Evolutionary conservation across 2,329 filamentous ascomycete genomes (phyloP).

Genomic region (Penicillium sp.): DNA sequence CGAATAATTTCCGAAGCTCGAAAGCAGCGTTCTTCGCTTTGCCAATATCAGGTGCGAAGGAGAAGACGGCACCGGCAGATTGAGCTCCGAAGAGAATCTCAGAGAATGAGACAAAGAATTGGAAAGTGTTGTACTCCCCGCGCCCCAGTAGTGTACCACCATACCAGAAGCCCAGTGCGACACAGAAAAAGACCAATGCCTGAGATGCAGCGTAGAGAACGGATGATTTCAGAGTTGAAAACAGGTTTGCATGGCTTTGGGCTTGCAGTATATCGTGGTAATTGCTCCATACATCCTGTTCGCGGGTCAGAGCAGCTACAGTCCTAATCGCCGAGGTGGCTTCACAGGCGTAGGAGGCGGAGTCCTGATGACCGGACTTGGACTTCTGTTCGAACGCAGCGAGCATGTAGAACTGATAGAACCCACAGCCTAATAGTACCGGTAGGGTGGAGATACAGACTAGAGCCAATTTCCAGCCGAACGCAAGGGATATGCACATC

Average conservation of each 20-base stretch:
- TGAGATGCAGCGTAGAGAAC: slow-evolving; percentile 81
- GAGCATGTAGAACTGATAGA: slow-evolving; percentile 82
- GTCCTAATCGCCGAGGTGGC: slow-evolving; percentile 92
- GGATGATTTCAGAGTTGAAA: slow-evolving; percentile 74
- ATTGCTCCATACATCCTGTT: slow-evolving; percentile 70
- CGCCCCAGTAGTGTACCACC: slow-evolving; percentile 74
- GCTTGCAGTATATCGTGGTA: slow-evolving; percentile 67
- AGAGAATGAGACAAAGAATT: slow-evolving; percentile 91
- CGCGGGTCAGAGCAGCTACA: slow-evolving; percentile 85
- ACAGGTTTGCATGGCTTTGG: slow-evolving; percentile 68
- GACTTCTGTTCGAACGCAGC: slow-evolving; percentile 75
- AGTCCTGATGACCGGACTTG: slow-evolving; percentile 75
- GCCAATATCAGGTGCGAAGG: slow-evolving; percentile 87
- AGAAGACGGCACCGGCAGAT: slow-evolving; percentile 86
- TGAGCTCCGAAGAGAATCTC: slow-evolving; percentile 89
- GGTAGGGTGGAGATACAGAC: slow-evolving; percentile 80
- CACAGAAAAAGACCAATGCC: slow-evolving; percentile 77
- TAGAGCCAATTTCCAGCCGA: slow-evolving; percentile 85
- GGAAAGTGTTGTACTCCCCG: slow-evolving; percentile 72
- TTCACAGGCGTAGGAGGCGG: slow-evolving; percentile 87
- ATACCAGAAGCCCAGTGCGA: slow-evolving; percentile 92
- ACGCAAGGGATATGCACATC: slow-evolving; percentile 66
- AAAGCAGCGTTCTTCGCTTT: slow-evolving; percentile 84
- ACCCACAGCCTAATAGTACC: slow-evolving; percentile 75
- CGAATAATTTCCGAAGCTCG: slow-evolving; percentile 81